phyloP scores from a whole-genome alignment of 192 early-diverging fungal species.

The Dissophora globulifera region DNA sequence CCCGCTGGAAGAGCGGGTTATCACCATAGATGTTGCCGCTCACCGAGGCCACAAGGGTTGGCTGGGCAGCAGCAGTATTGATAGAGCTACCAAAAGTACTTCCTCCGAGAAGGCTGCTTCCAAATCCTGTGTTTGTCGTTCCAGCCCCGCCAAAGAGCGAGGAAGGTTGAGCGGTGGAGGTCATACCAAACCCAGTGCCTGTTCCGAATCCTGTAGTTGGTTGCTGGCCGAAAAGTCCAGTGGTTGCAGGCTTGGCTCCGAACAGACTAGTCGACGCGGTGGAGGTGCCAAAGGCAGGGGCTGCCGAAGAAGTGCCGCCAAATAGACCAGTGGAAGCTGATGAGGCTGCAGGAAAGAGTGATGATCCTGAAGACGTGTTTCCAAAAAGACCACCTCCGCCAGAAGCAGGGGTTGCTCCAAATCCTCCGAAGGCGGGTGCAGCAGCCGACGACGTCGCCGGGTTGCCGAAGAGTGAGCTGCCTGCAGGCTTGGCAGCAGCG shows the following conservation, averaged over 20 bases:
- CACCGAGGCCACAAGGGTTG: conserved; percentile 75
- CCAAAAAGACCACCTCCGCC: conserved; percentile 56
- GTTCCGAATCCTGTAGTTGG: conserved; percentile 23
- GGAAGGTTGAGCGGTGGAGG: conserved; percentile 2
- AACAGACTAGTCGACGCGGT: conserved; percentile 24
- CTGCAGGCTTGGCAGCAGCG: conserved; percentile 39
- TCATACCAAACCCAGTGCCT: conserved; percentile 22
- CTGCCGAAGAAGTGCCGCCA: conserved; percentile 43
- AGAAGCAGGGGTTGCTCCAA: conserved; percentile 35
- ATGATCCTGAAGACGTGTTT: conserved; percentile 18
- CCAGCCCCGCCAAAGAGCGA: conserved; percentile 30
- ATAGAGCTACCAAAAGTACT: conserved; percentile 57
- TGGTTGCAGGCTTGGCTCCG: conserved; percentile 30
- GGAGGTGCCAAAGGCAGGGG: conserved; percentile 29
- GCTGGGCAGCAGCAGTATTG: conserved; percentile 55
- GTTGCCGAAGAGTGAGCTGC: conserved; percentile 52
- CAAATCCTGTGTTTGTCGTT: conserved; percentile 16
- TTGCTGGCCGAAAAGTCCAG: conserved; percentile 15
- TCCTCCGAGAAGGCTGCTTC: conserved; percentile 36
- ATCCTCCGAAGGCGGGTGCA: conserved; percentile 38
- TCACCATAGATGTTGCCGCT: conserved; percentile 90
- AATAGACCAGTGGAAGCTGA: conserved; percentile 29
- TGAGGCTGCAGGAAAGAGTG: conserved; percentile 36
- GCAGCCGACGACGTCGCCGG: conserved; percentile 31
- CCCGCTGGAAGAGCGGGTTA: conserved; percentile 81